Base-by-base conservation (phyloP, 257 asterid species). In the Rehmannia glutinosa region DNA sequence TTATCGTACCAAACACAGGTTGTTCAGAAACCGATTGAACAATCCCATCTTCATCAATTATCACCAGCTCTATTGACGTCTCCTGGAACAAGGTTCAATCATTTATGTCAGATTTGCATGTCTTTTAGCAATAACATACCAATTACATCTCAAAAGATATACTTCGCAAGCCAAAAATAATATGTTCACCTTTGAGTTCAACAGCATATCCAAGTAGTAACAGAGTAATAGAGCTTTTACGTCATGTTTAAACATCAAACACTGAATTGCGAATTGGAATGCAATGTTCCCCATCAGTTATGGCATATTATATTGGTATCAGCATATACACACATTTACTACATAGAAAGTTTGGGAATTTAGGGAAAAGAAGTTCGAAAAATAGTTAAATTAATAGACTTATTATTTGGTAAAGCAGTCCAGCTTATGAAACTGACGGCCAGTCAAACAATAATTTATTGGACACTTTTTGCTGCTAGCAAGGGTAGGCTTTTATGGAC, bases 1-100 rank as follows among this genome's bases (percentile, higher is more conserved):
- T 93, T 57, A 93, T 84, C 1, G 92, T 81, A 54, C 99, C 99
- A 76, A 93, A 93, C 63, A 91, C 95, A 36, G 97, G 88, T 72
- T 93, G 99, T 71, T 93, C 99, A 62, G 91, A 84, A 32, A 88
- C 68, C 45, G 96, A 88, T 73, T 91, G 99, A 72, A 83, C 84
- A 19, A 69, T 66, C 72, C 97, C 99, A 75, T 85, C 96, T 56
- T 78, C 89, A 77, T 83, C 99, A 46, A 91, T 75, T 62, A 79
- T 75, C 78, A 83, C 96, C 77, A 93, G 79, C 81, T 93, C 99
- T 66, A 91, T 80, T 46, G 97, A 88, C 43, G 96, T 85, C 76
- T 94, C 99, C 99, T 94, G 84, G 65, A 83, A 78, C 51, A 79
- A 69, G 70, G 36, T 65, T 35, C 46, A 16, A 23, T 19, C 36